Percentiles rank a stretch among this genome's conserved stretches.
Evolutionary conservation across 1,284 basidiomycete genomes (phyloP).

Genomic region (Bjerkandera adusta): DNA sequence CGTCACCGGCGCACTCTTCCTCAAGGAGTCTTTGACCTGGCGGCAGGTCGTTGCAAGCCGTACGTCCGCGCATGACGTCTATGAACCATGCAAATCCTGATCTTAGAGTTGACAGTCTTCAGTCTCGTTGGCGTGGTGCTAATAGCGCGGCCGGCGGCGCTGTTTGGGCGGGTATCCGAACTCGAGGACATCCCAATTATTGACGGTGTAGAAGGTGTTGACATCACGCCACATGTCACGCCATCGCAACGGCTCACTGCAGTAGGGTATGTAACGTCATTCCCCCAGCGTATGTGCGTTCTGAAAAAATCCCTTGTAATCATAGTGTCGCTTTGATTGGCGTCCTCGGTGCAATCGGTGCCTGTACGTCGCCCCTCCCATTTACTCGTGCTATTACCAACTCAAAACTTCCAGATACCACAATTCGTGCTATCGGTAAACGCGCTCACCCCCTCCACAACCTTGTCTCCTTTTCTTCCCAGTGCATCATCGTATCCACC

Average conservation of each 20-base stretch:
- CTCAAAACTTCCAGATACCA: slow-evolving; percentile 43
- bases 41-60: slow-evolving; percentile 63
- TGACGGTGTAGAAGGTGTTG: slow-evolving; percentile 13
- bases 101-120: slow-evolving; percentile 31
- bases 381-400: background rate
- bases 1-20: slow-evolving; percentile 63
- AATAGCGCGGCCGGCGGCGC: slow-evolving; percentile 40
- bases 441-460: slow-evolving; percentile 74
- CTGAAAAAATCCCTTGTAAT: background rate
- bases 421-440: slow-evolving; percentile 70
- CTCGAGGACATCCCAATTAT: slow-evolving; percentile 13
- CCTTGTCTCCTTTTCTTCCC: slow-evolving; percentile 65
- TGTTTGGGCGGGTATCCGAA: slow-evolving; percentile 29
- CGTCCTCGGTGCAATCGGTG: slow-evolving; percentile 58
- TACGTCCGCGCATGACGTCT: slow-evolving; percentile 31
- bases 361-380: slow-evolving; percentile 42
- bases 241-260: slow-evolving; percentile 36
- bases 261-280: slow-evolving; percentile 28
- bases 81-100: slow-evolving; percentile 31
- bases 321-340: slow-evolving; percentile 53
- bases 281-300: background rate
- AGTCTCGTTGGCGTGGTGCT: slow-evolving; percentile 52
- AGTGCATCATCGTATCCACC: slow-evolving; percentile 55
- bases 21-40: slow-evolving; percentile 62
- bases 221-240: slow-evolving; percentile 21